Conservation (phyloP, 2,329 filamentous ascomycete species). For the Ophiostoma sp. region DNA sequence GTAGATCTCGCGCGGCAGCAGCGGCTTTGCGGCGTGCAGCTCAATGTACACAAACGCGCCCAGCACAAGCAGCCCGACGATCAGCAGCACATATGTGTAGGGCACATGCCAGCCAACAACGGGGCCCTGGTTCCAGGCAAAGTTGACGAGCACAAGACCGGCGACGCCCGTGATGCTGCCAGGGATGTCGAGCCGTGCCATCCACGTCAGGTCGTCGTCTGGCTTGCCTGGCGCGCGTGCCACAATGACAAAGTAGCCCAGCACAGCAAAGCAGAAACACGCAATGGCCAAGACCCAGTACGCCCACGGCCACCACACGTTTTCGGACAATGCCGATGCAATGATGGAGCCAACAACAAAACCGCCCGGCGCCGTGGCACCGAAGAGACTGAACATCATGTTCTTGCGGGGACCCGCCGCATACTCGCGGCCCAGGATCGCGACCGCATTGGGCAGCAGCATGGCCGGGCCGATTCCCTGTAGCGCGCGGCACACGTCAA, state of each 20-base stretch:
- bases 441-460: constrained; percentile 57
- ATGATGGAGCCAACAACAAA: constrained; percentile 40
- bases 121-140: constrained; percentile 27
- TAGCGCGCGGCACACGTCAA: constrained; percentile 48
- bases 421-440: constrained; percentile 55
- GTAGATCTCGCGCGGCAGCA: constrained; percentile 27
- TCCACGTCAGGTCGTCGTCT: not conserved
- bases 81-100: constrained; percentile 25
- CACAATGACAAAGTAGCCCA: constrained; percentile 27
- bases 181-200: constrained; percentile 20
- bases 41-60: constrained; percentile 26
- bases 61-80: constrained; percentile 24
- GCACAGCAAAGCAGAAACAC: constrained; percentile 22
- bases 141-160: constrained; percentile 27
- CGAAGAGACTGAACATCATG: constrained; percentile 52
- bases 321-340: constrained; percentile 36
- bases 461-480: constrained; percentile 60
- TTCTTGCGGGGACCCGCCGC: constrained; percentile 52
- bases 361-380: constrained; percentile 43
- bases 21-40: constrained; percentile 20
- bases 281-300: constrained; percentile 31
- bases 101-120: constrained; percentile 26
- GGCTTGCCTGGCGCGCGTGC: constrained; percentile 14
- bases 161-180: constrained; percentile 23
- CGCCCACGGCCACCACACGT: constrained; percentile 38